Conservation (phyloP, 2,329 filamentous ascomycete species). For the Endothia cerciana region DNA sequence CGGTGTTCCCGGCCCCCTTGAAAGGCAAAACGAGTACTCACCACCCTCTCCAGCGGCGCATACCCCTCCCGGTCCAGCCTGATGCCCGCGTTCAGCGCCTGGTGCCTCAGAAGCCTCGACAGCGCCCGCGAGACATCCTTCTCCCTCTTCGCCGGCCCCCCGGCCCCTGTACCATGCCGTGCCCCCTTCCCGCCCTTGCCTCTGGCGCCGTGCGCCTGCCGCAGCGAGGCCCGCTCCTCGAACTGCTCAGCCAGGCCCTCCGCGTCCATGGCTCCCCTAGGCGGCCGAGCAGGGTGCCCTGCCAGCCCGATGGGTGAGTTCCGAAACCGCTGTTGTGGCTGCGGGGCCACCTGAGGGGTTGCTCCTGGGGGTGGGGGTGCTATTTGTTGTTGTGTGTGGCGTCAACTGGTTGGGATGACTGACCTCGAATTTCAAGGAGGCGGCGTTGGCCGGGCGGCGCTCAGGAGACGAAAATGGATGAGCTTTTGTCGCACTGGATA, state of each 20-base stretch:
- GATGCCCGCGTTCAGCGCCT: constrained; percentile 60
- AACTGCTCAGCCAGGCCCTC: constrained; percentile 29
- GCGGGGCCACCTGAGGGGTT: not conserved
- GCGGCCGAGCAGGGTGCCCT: too few species aligned
- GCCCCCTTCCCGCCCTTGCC: not conserved
- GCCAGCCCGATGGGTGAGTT: too few species aligned
- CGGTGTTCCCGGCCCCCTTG: not conserved
- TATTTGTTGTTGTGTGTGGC: not conserved
- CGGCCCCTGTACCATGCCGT: constrained; percentile 31
- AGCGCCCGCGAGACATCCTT: constrained; percentile 57
- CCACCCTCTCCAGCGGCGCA: constrained; percentile 61
- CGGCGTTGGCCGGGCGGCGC: too few species aligned
- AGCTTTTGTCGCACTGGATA: too few species aligned
- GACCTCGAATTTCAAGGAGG: not conserved
- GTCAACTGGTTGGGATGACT: not conserved
- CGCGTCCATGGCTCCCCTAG: constrained; percentile 24
- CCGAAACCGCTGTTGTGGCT: not conserved
- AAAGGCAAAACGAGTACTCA: constrained; percentile 44
- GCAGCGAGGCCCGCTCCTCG: constrained; percentile 25
- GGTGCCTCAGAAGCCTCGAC: constrained; percentile 58
- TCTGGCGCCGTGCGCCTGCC: not conserved
- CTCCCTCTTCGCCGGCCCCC: constrained; percentile 45
- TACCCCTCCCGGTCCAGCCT: constrained; percentile 62
- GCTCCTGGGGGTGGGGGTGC: not conserved
- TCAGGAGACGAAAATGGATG: too few species aligned